Percentiles rank a stretch among this genome's conserved stretches.
Conservation (phyloP, 331 rosid species). For the Acacia pycnantha region DNA sequence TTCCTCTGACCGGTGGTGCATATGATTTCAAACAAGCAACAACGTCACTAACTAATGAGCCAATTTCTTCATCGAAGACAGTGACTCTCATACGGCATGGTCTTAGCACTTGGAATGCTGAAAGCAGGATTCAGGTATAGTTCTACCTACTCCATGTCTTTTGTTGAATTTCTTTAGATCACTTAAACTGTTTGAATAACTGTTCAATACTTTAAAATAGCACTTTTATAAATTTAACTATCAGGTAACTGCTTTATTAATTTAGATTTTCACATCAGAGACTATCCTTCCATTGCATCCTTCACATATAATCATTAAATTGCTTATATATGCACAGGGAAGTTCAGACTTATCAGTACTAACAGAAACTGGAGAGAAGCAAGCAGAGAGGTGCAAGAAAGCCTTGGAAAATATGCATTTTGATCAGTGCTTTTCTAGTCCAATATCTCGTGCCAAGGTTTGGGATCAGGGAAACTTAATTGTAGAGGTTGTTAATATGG, state of each 20-base stretch:
- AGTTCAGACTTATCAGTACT: slow-evolving; percentile 77
- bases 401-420: slow-evolving; percentile 57
- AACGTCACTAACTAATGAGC: slow-evolving; percentile 48
- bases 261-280: background rate
- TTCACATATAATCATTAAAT: slow-evolving; percentile 3
- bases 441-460: slow-evolving; percentile 86
- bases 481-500: slow-evolving; percentile 4
- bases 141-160: background rate
- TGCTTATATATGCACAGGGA: slow-evolving; percentile 46
- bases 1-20: slow-evolving; percentile 65
- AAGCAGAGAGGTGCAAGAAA: slow-evolving; percentile 68
- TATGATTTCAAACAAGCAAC: slow-evolving; percentile 66
- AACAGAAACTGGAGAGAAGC: slow-evolving; percentile 59
- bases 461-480: slow-evolving; percentile 5
- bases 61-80: slow-evolving; percentile 60
- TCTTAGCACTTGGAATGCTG: slow-evolving; percentile 77
- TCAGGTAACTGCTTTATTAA: background rate
- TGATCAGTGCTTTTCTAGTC: slow-evolving; percentile 71
- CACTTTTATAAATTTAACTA: background rate
- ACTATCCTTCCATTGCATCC: background rate
- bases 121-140: slow-evolving; percentile 64
- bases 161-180: background rate
- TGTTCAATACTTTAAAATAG: background rate
- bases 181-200: background rate
- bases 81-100: slow-evolving; percentile 73